Percentiles rank a stretch among this genome's conserved stretches.
phyloP scores from a whole-genome alignment of 202 grass and related monocot genomes.

The Musa balbisiana region DNA sequence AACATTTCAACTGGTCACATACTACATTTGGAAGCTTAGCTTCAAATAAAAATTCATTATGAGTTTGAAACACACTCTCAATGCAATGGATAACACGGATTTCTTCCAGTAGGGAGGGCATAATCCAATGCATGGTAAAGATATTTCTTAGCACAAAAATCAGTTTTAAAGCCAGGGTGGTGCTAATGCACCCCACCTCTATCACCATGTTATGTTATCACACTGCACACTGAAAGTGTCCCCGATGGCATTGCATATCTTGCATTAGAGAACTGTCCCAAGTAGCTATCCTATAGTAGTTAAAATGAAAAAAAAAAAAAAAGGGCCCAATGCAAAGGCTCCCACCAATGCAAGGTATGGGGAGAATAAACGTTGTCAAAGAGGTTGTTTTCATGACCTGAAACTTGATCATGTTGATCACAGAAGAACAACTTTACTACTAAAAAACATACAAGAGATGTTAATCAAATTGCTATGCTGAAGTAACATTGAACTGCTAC shows the following conservation, averaged over 20 bases:
- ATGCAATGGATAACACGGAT: not conserved
- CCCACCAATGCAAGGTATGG: too few species aligned
- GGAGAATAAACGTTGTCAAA: too few species aligned
- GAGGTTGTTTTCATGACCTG: too few species aligned
- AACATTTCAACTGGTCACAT: slow-evolving; percentile 9
- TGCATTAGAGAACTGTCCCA: not conserved
- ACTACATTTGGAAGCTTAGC: not conserved
- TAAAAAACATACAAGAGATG: too few species aligned
- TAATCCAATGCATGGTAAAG: not conserved
- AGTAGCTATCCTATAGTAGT: not conserved
- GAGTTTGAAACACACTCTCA: not conserved
- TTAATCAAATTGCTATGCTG: too few species aligned
- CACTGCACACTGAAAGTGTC: not conserved
- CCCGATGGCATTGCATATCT: not conserved
- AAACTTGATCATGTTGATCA: too few species aligned
- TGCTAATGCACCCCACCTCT: not conserved
- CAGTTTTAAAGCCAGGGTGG: not conserved
- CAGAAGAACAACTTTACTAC: too few species aligned
- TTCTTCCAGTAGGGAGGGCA: not conserved
- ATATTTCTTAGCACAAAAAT: not conserved
- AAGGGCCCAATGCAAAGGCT: too few species aligned
- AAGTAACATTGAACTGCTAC: too few species aligned
- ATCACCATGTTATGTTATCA: not conserved
- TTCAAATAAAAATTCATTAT: not conserved
- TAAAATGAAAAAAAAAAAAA: not conserved